These are phyloP conservation scores for Aspergillus carbonarius DNA, from an alignment of 2,329 filamentous ascomycete genomes.

Conservation along the genomic window DNA sequence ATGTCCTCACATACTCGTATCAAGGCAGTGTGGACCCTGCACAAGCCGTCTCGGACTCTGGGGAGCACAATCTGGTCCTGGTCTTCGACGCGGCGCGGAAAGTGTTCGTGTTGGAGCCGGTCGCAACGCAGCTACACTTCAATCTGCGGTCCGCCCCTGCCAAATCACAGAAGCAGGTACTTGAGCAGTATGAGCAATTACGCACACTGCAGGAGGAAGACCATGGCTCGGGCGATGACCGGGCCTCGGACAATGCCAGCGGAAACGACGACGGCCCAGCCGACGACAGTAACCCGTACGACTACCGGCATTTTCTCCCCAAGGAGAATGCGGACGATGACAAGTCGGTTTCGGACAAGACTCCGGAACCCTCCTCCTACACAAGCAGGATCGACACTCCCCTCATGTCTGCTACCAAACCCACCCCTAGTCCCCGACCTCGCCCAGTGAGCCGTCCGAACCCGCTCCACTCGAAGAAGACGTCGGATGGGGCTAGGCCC, in stretches of 20 bases:
- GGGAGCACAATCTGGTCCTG: slow-evolving; percentile 50
- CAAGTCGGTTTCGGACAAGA: slow-evolving; percentile 35
- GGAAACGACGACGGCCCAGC: slow-evolving; percentile 46
- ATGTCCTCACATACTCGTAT: slow-evolving; percentile 40
- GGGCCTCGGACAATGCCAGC: slow-evolving; percentile 27
- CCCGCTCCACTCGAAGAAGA: slow-evolving; percentile 33
- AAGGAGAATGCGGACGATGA: slow-evolving; percentile 38
- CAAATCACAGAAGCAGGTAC: slow-evolving; percentile 64
- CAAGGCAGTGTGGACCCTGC: slow-evolving; percentile 42
- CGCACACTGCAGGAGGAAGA: slow-evolving; percentile 42
- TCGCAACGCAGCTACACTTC: slow-evolving; percentile 83
- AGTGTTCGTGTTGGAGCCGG: slow-evolving; percentile 76
- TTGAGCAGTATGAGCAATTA: slow-evolving; percentile 67
- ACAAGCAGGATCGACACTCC: slow-evolving; percentile 37
- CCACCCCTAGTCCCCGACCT: slow-evolving; percentile 27
- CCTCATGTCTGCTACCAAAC: slow-evolving; percentile 28
- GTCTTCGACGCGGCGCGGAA: slow-evolving; percentile 74
- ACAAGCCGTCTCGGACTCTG: slow-evolving; percentile 25
- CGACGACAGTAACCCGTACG: slow-evolving; percentile 49
- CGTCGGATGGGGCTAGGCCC: slow-evolving; percentile 22
- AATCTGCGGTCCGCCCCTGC: slow-evolving; percentile 72
- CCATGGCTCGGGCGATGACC: slow-evolving; percentile 34
- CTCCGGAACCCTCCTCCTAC: slow-evolving; percentile 36
- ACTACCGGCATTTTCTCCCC: slow-evolving; percentile 50
- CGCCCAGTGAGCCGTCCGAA: slow-evolving; percentile 33